Evolutionary conservation across 192 early-diverging fungal species (phyloP), one percentile per base, ranked within the genome.

Genomic region (Coemansia sp.): DNA sequence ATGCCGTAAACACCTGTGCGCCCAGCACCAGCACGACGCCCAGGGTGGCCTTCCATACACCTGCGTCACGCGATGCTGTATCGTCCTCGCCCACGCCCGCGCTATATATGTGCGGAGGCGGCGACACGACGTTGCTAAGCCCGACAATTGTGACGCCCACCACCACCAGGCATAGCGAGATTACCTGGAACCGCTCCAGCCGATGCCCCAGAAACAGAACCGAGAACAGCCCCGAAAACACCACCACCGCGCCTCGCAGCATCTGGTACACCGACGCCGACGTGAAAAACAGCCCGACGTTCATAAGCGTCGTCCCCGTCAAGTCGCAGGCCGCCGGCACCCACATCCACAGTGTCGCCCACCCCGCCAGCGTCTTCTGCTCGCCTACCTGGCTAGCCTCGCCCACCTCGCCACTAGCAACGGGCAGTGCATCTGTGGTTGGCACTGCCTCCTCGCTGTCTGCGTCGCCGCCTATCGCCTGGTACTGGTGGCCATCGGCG

Each of bases 181-280:
- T 77, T 83, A 93, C 88, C 49, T 94, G 81, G 79, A 86, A 93
- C 9, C 71, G 45, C 23, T 80, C 82, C 37, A 96, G 81, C 9
- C 84, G 80, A 24, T 89, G 81, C 32, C 85, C 79, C 27, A 96
- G 80, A 72, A 98, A 96, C 19, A 94, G 47, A 27, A 86, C 83
- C 0, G 88, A 91, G 36, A 98, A 84, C n/a, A 86, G 51, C 29
- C 93, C 94, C 15, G 94, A 95, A 47, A 96, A 96, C 25, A 98
- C 81, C 17, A 98, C 94, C 29, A 97, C 88, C 2, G 88, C 86
- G n/a, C 95, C 95, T 20, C 95, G 84, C 24, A 98, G 78, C 95
- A 95, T 95, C 74, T 94, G 91, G 75, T 95, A 96, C 10, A 97
- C 86, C 2, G 88, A 91, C 1, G 92, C 90, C 4, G 88, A 78